These are phyloP conservation scores for Puccinia horiana DNA, from an alignment of 1,284 basidiomycete genomes.

Conservation along the genomic window DNA sequence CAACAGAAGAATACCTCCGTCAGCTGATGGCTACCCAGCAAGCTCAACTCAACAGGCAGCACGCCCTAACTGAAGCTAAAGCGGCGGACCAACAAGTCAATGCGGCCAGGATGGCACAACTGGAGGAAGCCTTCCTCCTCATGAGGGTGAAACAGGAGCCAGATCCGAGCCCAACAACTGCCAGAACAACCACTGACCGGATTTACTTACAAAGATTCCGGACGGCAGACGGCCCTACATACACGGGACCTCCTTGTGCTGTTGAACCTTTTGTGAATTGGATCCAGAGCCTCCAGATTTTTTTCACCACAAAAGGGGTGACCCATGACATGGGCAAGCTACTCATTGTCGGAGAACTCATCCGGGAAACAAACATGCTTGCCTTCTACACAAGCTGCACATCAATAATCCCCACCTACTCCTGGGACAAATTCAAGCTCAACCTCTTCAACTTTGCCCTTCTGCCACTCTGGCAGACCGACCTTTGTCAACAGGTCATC, in stretches of 20 bases:
- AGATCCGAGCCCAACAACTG: too few relatives aligned
- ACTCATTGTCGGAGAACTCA: background rate
- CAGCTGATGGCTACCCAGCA: too few relatives aligned
- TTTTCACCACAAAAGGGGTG: constrained; percentile 7
- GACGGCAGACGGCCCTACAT: background rate
- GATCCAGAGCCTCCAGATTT: background rate
- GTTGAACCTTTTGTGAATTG: constrained; percentile 6
- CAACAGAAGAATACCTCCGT: too few relatives aligned
- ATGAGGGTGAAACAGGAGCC: background rate
- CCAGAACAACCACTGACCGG: background rate
- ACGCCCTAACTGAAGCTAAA: too few relatives aligned
- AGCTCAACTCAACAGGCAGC: too few relatives aligned
- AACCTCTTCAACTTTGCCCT: background rate
- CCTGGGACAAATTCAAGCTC: background rate
- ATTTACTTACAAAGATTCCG: background rate
- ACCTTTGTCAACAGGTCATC: background rate
- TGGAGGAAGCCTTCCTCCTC: background rate
- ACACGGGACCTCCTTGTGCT: background rate
- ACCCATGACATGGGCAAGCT: background rate
- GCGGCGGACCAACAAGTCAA: background rate
- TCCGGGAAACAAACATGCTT: background rate
- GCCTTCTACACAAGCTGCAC: background rate
- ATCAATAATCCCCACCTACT: background rate
- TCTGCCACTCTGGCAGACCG: background rate
- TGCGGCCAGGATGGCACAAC: background rate